A percentile compares a stretch with the other conserved stretches of the same genome.
Conservation (phyloP, 495 filamentous ascomycete genomes). For the Aspergillus funiculosus region DNA sequence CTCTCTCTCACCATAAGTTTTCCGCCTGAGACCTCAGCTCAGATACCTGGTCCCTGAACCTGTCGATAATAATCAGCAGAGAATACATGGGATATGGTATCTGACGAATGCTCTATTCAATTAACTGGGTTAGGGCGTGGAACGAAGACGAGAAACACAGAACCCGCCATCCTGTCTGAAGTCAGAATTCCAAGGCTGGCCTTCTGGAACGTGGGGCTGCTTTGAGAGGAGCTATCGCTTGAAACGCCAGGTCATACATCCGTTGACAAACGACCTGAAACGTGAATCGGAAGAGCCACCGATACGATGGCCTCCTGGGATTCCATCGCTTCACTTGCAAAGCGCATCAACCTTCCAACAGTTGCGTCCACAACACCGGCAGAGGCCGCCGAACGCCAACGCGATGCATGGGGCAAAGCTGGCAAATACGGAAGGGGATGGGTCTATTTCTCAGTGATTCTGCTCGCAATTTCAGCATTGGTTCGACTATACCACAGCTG, state of each 20-base stretch:
- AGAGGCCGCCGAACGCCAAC: constrained; percentile 63
- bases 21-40: not conserved
- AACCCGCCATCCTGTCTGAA: not conserved
- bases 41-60: not conserved
- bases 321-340: constrained; percentile 45
- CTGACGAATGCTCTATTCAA: constrained; percentile 4
- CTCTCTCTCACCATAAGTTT: not conserved
- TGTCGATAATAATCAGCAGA: not conserved
- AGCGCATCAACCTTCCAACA: constrained; percentile 69
- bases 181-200: not conserved
- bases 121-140: constrained; percentile 2
- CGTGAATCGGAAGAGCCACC: not conserved
- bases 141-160: not conserved
- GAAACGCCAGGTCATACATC: not conserved
- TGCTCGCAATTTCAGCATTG: constrained; percentile 56
- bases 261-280: not conserved
- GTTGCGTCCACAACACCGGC: constrained; percentile 63
- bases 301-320: constrained; percentile 16
- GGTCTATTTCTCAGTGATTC: constrained; percentile 74
- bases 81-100: not conserved
- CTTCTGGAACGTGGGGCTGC: not conserved
- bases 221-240: not conserved
- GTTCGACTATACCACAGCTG: constrained; percentile 76
- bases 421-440: constrained; percentile 84
- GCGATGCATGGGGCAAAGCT: constrained; percentile 74